Base-by-base conservation (phyloP, 164 flowering plant species). In the Tetrastigma voinierianum region DNA sequence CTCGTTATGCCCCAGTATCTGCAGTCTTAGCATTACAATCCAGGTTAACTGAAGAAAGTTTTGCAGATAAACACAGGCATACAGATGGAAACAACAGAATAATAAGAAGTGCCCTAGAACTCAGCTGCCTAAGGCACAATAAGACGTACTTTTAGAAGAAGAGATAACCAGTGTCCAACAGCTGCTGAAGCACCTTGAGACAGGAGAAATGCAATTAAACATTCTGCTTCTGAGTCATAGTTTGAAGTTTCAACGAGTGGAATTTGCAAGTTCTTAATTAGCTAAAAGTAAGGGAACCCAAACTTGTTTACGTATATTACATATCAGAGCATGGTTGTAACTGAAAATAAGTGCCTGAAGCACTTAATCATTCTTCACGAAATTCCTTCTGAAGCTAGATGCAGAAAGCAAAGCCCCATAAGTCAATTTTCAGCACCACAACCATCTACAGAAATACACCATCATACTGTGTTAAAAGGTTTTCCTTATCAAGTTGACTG, bases 111-210 rank as follows among this genome's bases (percentile, higher is more conserved):
- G n/a, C 40, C 40, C 40, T 20, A 49, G 19, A 57, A 4, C 4
- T 11, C 9, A 59, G 3, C 40, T 32, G 11, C 32, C 20, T 53
- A 16, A 43, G 21, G n/a, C 21, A 21, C 52, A 47, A 14, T 24
- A 11, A 3, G 15, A 68, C 82, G 16, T 83, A 90, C 98, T 77
- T 89, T 83, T 64, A 92, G 87, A 72, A 95, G 91, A 77, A 95
- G 88, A 5, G 97, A 92, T n/a, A 95, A 81, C 97, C 96, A 92
- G 67, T 95, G 98, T 57, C 99, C 99, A 68, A 95, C 83, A 72
- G 91, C 93, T 76, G 90, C 87, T 25, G 96, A 84, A 69, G 96
- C 93, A 77, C 80, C 46, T 77, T 83, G 83, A 23, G 97, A 87
- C 75, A 77, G 97, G 23, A 95, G 87, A 87, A 88, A 95, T 69